phyloP scores from a whole-genome alignment of 1,139 yeast genomes.

The Debaryomyces coudertii region DNA sequence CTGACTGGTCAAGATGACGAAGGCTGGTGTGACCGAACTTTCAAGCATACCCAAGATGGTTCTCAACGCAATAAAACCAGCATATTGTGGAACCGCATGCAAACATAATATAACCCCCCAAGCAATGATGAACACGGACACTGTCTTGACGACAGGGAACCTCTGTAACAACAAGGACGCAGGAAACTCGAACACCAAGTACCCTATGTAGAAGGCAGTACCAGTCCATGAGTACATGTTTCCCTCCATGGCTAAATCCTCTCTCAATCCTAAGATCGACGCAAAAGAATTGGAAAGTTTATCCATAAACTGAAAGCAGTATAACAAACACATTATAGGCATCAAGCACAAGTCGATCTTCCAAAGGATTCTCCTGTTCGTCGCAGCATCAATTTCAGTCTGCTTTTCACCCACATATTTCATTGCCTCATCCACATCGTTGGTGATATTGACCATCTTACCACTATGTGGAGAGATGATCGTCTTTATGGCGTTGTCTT shows the following conservation, averaged over 20 bases:
- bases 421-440: conserved; percentile 33
- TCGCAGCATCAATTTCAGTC: conserved; percentile 19
- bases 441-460: conserved; percentile 20
- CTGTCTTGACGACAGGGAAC: conserved; percentile 31
- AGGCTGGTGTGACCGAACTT: conserved; percentile 56
- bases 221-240: conserved; percentile 57
- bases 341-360: conserved; percentile 57
- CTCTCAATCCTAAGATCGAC: conserved; percentile 58
- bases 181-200: conserved; percentile 49
- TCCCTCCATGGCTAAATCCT: conserved; percentile 50
- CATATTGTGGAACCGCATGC: conserved; percentile 29
- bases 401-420: conserved; percentile 18
- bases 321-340: conserved; percentile 56
- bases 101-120: conserved; percentile 32
- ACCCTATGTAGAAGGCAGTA: conserved; percentile 56
- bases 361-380: conserved; percentile 23
- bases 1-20: conserved; percentile 47
- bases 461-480: conserved; percentile 31
- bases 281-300: conserved; percentile 60
- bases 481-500: conserved; percentile 26
- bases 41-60: conserved; percentile 54
- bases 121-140: conserved; percentile 23
- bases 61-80: conserved; percentile 30
- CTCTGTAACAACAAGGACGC: conserved; percentile 43
- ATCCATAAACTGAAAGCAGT: conserved; percentile 64